A percentile compares a stretch with the other conserved stretches of the same genome.
Evolutionary conservation across 2,329 filamentous ascomycete species (phyloP).

Genomic region (Arthrobotrys musiformis): DNA sequence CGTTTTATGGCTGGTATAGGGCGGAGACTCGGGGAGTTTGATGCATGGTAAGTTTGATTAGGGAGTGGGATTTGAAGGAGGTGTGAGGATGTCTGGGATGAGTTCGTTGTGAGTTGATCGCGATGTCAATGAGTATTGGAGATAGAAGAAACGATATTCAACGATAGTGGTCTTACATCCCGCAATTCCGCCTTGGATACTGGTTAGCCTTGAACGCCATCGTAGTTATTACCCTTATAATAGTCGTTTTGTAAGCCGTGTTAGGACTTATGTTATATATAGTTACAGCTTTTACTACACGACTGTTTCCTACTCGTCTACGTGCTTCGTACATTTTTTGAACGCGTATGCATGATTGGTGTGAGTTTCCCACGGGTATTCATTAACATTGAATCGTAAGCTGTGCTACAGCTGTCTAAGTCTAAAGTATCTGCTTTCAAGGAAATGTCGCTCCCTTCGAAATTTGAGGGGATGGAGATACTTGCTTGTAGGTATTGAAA

Average conservation of each 20-base stretch:
- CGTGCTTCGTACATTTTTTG: neutral
- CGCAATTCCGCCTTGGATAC: too few species aligned
- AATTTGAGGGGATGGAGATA: neutral
- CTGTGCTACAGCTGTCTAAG: neutral
- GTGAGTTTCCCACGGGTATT: neutral
- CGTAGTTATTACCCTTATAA: neutral
- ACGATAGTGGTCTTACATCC: neutral
- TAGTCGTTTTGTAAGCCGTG: too few species aligned
- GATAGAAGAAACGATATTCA: neutral
- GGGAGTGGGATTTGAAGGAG: neutral
- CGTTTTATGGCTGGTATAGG: neutral
- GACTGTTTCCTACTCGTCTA: neutral
- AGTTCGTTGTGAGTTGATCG: neutral
- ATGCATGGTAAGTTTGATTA: neutral
- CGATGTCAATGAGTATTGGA: neutral
- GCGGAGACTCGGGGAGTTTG: neutral
- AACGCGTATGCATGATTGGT: neutral
- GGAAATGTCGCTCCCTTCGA: neutral
- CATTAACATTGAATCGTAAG: conserved; percentile 8
- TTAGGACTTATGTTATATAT: too few species aligned
- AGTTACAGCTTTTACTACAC: neutral
- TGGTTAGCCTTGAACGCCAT: neutral
- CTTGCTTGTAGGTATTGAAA: conserved; percentile 3
- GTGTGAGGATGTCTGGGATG: neutral
- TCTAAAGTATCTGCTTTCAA: neutral